These are phyloP conservation scores for Exophiala phaeomuriformis DNA, from an alignment of 2,329 filamentous ascomycete genomes.

Conservation along the genomic window DNA sequence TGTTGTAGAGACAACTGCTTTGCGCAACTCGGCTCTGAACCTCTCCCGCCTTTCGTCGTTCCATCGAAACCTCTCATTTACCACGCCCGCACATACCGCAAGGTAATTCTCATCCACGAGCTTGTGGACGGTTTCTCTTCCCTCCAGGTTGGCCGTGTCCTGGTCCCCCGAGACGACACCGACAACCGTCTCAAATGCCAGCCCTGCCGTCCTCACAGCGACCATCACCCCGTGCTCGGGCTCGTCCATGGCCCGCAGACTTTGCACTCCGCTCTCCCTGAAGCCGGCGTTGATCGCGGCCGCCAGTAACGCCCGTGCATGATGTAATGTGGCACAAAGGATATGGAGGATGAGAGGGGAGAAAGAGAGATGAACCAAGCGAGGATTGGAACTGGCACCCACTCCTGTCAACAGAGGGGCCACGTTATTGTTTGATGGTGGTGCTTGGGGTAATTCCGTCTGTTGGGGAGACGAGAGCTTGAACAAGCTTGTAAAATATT, in stretches of 20 bases:
- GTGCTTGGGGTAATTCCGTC: background rate
- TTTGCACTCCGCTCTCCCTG: slow-evolving; percentile 71
- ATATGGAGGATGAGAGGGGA: slow-evolving; percentile 62
- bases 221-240: slow-evolving; percentile 47
- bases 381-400: background rate
- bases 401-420: too few relatives aligned
- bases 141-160: slow-evolving; percentile 22
- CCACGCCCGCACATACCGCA: slow-evolving; percentile 57
- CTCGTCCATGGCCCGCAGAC: slow-evolving; percentile 49
- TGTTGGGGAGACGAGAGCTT: background rate
- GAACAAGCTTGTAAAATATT: slow-evolving; percentile 8
- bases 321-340: slow-evolving; percentile 63
- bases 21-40: slow-evolving; percentile 24
- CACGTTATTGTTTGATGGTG: too few relatives aligned
- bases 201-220: slow-evolving; percentile 73
- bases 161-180: slow-evolving; percentile 41
- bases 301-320: slow-evolving; percentile 68
- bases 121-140: slow-evolving; percentile 35
- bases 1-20: slow-evolving; percentile 22
- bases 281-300: slow-evolving; percentile 78
- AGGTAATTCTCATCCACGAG: slow-evolving; percentile 63
- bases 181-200: slow-evolving; percentile 74
- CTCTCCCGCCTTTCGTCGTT: slow-evolving; percentile 37
- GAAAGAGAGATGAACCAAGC: slow-evolving; percentile 21
- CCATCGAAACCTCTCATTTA: slow-evolving; percentile 53